Conservation (phyloP, 345 rosid species). For the Syzygium aqueum region DNA sequence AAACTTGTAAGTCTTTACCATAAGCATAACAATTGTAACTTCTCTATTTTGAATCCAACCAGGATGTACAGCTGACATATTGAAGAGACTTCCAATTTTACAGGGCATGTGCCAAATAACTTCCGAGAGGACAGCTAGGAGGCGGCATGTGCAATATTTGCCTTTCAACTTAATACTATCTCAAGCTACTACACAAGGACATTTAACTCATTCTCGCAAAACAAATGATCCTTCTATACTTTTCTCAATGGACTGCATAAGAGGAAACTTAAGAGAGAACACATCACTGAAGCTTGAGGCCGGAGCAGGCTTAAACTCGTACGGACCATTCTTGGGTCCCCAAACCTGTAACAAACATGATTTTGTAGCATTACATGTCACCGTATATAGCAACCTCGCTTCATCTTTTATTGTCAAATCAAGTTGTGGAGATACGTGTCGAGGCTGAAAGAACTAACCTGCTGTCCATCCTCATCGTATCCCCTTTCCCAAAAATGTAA, state of each 20-base stretch:
- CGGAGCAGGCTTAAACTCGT: slow-evolving; percentile 77
- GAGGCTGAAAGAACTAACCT: slow-evolving; percentile 28
- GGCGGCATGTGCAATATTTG: not conserved
- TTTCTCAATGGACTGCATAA: slow-evolving; percentile 43
- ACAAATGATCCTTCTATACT: slow-evolving; percentile 77
- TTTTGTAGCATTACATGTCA: not conserved
- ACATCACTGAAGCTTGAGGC: slow-evolving; percentile 37
- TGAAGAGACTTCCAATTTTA: not conserved
- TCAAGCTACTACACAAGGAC: not conserved
- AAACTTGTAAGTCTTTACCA: not conserved
- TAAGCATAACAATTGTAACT: not conserved
- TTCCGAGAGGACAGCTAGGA: not conserved
- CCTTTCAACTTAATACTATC: not conserved
- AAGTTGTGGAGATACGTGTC: not conserved
- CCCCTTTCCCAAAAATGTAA: slow-evolving; percentile 89
- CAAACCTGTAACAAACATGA: slow-evolving; percentile 48
- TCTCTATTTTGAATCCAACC: not conserved
- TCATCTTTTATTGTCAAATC: not conserved
- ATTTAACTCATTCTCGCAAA: slow-evolving; percentile 43
- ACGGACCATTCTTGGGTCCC: slow-evolving; percentile 73
- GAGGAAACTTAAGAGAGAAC: slow-evolving; percentile 41
- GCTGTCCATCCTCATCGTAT: slow-evolving; percentile 64
- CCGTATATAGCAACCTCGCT: not conserved
- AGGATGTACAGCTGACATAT: not conserved
- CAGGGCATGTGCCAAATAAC: not conserved